Conservation (phyloP, 1,139 yeast genomes). For the Debaryomyces coudertii region DNA sequence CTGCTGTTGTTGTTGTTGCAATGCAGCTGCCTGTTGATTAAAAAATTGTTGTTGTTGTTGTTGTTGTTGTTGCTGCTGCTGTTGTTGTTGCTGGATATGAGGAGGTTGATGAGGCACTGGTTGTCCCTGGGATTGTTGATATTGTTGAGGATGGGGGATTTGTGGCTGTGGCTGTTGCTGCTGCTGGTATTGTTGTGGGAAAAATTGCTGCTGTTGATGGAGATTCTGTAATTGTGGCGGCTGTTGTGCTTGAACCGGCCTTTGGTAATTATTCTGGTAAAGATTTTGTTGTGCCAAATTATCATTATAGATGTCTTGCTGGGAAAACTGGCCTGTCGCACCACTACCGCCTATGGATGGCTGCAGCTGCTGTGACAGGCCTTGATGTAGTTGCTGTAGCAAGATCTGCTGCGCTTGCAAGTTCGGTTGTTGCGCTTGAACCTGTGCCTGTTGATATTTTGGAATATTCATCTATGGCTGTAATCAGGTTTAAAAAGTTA, state of each 20-base stretch:
- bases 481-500: not conserved
- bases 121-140: constrained; percentile 19
- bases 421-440: constrained; percentile 35
- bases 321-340: constrained; percentile 25
- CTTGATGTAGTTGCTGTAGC: constrained; percentile 50
- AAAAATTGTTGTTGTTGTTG: constrained; percentile 24
- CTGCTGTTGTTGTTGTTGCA: constrained; percentile 24
- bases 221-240: constrained; percentile 22
- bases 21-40: constrained; percentile 5
- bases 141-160: constrained; percentile 27
- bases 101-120: constrained; percentile 29
- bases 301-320: constrained; percentile 30
- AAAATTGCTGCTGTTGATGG: constrained; percentile 24
- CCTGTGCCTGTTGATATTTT: constrained; percentile 37
- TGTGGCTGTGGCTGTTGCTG: constrained; percentile 28
- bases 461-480: constrained; percentile 27
- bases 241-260: constrained; percentile 24
- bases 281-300: constrained; percentile 37
- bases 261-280: constrained; percentile 33
- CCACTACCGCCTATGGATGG: constrained; percentile 15
- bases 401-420: constrained; percentile 50
- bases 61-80: constrained; percentile 26
- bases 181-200: constrained; percentile 28
- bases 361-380: constrained; percentile 29
- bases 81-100: constrained; percentile 27